Conservation (phyloP, 1,284 basidiomycete genomes). For the Neonothopanus nambi region DNA sequence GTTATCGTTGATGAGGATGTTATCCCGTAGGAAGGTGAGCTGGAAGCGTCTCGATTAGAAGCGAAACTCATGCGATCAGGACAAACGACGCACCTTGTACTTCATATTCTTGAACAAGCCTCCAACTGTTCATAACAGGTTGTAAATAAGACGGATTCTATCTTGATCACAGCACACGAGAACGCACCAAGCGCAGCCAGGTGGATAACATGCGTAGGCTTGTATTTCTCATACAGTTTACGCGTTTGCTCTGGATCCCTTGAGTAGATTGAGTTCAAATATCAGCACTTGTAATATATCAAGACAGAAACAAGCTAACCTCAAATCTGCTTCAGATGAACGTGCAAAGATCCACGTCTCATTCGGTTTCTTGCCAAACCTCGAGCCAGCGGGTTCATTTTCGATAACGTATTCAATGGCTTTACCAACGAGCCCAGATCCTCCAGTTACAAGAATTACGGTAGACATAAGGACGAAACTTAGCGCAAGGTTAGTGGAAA, state of each 20-base stretch:
- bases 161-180: background rate
- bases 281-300: background rate
- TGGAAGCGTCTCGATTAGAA: constrained; percentile 25
- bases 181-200: constrained; percentile 78
- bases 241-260: constrained; percentile 65
- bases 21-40: constrained; percentile 87
- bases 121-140: constrained; percentile 59
- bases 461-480: constrained; percentile 37
- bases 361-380: constrained; percentile 71
- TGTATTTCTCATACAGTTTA: constrained; percentile 80
- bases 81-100: constrained; percentile 59
- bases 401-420: constrained; percentile 80
- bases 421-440: constrained; percentile 82
- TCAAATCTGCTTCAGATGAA: constrained; percentile 76
- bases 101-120: constrained; percentile 92
- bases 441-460: constrained; percentile 81
- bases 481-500: too few relatives aligned
- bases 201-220: constrained; percentile 91
- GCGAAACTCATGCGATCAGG: background rate
- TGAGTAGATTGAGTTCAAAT: constrained; percentile 26
- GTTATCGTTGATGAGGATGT: constrained; percentile 90
- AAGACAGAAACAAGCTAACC: constrained; percentile 40
- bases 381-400: constrained; percentile 72
- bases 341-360: constrained; percentile 86
- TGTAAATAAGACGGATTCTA: background rate